Percentiles rank a stretch among this genome's conserved stretches.
Evolutionary conservation across 192 early-diverging fungal species (phyloP).

Genomic region (Backusella luteola): DNA sequence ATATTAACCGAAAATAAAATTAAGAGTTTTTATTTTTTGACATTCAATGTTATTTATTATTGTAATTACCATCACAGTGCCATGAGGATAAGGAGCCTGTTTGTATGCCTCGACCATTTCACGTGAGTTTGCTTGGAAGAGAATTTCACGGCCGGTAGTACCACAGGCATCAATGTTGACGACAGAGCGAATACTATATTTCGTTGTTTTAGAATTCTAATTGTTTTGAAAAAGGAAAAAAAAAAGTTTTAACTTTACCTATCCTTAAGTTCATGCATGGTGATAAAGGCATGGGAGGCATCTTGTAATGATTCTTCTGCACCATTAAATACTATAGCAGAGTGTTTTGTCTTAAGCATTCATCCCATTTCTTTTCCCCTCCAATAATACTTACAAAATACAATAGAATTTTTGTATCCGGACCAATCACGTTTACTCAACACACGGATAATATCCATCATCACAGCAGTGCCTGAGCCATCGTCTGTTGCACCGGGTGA

Average conservation of each 20-base stretch:
- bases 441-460: constrained; percentile 64
- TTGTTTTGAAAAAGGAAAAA: not conserved
- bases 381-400: constrained; percentile 51
- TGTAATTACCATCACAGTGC: constrained; percentile 51
- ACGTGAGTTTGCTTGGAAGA: constrained; percentile 74
- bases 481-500: constrained; percentile 65
- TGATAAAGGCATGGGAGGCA: constrained; percentile 73
- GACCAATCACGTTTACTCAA: constrained; percentile 45
- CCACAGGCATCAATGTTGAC: constrained; percentile 81
- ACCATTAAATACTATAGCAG: constrained; percentile 65
- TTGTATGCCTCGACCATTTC: constrained; percentile 68
- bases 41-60: no score
- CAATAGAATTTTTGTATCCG: constrained; percentile 47
- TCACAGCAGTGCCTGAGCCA: constrained; percentile 67
- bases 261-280: constrained; percentile 48
- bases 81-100: constrained; percentile 64
- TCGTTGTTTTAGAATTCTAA: not conserved
- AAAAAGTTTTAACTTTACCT: constrained; percentile 26
- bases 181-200: constrained; percentile 50
- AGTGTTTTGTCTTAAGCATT: not conserved
- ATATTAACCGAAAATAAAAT: not conserved
- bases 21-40: not conserved
- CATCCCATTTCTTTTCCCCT: no score
- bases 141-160: constrained; percentile 59
- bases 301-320: constrained; percentile 78